Evolutionary conservation across 805 yeast species (phyloP).

Genomic region (Pachysolen tannophilus): DNA sequence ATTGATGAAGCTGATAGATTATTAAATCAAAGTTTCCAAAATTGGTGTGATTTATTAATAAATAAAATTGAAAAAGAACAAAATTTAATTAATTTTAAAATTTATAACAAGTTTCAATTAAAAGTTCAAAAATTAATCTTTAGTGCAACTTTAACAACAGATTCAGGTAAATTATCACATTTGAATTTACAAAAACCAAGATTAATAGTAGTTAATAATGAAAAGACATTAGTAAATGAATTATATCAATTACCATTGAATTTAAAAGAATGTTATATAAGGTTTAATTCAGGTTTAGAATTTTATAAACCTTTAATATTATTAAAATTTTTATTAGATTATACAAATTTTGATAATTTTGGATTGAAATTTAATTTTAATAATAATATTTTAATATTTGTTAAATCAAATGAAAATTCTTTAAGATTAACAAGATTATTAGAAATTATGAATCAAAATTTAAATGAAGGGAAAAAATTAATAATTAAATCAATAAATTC

Average conservation of each 20-base stretch:
- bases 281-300: constrained; percentile 21
- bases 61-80: constrained; percentile 28
- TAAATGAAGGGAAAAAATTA: constrained; percentile 9
- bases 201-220: constrained; percentile 63
- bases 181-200: constrained; percentile 67
- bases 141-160: constrained; percentile 91
- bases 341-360: constrained; percentile 19
- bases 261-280: constrained; percentile 27
- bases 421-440: constrained; percentile 67
- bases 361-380: constrained; percentile 5
- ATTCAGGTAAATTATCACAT: constrained; percentile 76
- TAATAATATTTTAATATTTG: constrained; percentile 48
- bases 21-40: constrained; percentile 84
- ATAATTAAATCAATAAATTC: constrained; percentile 46
- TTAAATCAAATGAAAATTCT: constrained; percentile 79
- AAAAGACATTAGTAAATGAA: constrained; percentile 37
- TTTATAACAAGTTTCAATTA: constrained; percentile 26
- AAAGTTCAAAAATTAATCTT: constrained; percentile 61
- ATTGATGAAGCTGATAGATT: constrained; percentile 80
- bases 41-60: constrained; percentile 69
- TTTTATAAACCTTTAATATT: constrained; percentile 68
- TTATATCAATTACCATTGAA: constrained; percentile 53
- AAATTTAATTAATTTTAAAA: constrained; percentile 12
- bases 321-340: constrained; percentile 39
- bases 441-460: constrained; percentile 27